Evolutionary conservation across 2,329 filamentous ascomycete genomes (phyloP).

Genomic region (Ilyonectria sp.): DNA sequence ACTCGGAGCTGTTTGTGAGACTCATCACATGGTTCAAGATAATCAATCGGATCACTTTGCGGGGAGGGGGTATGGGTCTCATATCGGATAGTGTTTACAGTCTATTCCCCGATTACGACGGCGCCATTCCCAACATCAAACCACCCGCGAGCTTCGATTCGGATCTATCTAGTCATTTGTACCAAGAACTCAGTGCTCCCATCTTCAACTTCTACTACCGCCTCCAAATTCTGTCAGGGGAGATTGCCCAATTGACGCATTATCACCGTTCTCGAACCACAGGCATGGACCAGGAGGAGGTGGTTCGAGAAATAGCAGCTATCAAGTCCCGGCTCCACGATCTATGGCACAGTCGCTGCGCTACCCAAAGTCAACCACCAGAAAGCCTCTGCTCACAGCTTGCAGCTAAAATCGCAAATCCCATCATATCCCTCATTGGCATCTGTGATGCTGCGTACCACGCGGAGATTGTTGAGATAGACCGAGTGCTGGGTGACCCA

Average conservation of each 20-base stretch:
- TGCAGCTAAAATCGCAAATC: conserved; percentile 31
- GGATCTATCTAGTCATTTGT: conserved; percentile 28
- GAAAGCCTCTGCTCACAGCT: conserved; percentile 35
- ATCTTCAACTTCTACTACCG: conserved; percentile 42
- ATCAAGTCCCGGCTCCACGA: conserved; percentile 31
- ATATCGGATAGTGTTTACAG: conserved; percentile 29
- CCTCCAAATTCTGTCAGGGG: conserved; percentile 39
- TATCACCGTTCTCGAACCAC: conserved; percentile 45
- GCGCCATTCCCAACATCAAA: conserved; percentile 7
- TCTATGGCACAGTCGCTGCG: conserved; percentile 35
- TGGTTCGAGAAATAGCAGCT: conserved; percentile 24
- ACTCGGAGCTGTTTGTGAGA: conserved; percentile 13
- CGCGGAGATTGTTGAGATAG: conserved; percentile 42
- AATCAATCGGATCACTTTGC: conserved; percentile 33
- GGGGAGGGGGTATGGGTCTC: conserved; percentile 35
- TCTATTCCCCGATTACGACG: conserved; percentile 23
- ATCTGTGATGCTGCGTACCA: conserved; percentile 41
- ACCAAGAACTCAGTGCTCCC: conserved; percentile 34
- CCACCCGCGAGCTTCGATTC: background rate
- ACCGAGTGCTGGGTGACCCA: conserved; percentile 42
- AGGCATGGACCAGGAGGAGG: conserved; percentile 41
- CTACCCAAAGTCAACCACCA: conserved; percentile 30
- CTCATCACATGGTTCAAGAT: conserved; percentile 38
- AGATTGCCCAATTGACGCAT: conserved; percentile 40
- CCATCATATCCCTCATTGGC: conserved; percentile 35